A percentile compares a stretch with the other conserved stretches of the same genome.
Conservation (phyloP, 2,329 filamentous ascomycete genomes). For the Neurospora crassa region DNA sequence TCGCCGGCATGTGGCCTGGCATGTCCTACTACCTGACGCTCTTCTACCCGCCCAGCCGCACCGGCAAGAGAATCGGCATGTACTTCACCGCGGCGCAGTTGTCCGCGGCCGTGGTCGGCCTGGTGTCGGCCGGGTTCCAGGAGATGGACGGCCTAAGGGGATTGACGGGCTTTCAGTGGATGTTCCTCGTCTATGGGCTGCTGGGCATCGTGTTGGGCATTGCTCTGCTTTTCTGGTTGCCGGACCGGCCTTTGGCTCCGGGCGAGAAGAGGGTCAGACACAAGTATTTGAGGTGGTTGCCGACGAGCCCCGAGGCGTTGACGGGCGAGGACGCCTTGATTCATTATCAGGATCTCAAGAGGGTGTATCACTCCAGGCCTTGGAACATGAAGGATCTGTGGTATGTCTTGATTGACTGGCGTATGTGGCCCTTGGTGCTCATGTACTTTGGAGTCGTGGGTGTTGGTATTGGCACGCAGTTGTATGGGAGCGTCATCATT, state of each 20-base stretch:
- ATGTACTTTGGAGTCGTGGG: constrained; percentile 97
- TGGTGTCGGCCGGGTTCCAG: constrained; percentile 87
- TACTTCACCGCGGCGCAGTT: constrained; percentile 87
- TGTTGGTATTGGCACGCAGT: constrained; percentile 81
- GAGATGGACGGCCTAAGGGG: constrained; percentile 74
- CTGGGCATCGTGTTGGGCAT: constrained; percentile 64
- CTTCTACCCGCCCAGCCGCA: constrained; percentile 81
- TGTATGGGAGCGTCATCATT: constrained; percentile 83
- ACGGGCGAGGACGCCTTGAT: constrained; percentile 67
- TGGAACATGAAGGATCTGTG: constrained; percentile 67
- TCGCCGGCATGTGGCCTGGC: constrained; percentile 90
- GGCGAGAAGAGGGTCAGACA: constrained; percentile 46
- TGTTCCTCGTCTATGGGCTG: constrained; percentile 83
- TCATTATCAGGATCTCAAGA: constrained; percentile 73
- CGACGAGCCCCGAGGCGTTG: constrained; percentile 59
- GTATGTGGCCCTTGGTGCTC: constrained; percentile 72
- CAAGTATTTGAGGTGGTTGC: constrained; percentile 55
- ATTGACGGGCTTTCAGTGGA: constrained; percentile 78
- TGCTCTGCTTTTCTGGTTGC: constrained; percentile 77
- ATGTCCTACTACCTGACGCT: constrained; percentile 90
- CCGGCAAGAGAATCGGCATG: constrained; percentile 77
- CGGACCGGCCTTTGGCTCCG: constrained; percentile 68
- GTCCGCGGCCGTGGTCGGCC: constrained; percentile 77
- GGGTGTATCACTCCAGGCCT: constrained; percentile 65
- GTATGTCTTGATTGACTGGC: constrained; percentile 71